Percentiles rank a stretch among this genome's conserved stretches.
These are phyloP conservation scores for Phytophthora sojae DNA, from an alignment of 352 stramenopile species.

Conservation along the genomic window DNA sequence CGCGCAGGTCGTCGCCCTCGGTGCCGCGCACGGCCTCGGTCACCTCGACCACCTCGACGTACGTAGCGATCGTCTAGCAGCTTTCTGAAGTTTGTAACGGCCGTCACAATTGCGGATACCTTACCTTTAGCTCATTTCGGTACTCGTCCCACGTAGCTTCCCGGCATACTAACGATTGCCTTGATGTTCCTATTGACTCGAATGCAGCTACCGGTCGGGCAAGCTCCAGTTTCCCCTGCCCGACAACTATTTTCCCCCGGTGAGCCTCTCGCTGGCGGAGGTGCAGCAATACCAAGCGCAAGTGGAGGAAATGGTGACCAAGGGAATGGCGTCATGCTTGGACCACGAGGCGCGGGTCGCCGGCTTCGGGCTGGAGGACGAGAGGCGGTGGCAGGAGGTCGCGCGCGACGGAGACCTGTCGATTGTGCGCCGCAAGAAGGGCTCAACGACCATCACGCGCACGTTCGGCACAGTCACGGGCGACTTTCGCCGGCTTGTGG, in stretches of 20 bases:
- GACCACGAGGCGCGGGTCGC: constrained; percentile 42
- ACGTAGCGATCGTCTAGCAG: constrained; percentile 7
- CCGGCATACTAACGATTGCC: constrained; percentile 15
- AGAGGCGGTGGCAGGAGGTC: constrained; percentile 41
- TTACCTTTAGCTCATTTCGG: constrained; percentile 5
- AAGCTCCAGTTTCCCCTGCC: constrained; percentile 54
- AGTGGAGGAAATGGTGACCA: constrained; percentile 27
- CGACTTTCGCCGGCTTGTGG: constrained; percentile 65
- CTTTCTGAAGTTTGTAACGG: constrained; percentile 42
- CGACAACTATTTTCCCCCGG: constrained; percentile 48
- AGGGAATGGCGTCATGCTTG: constrained; percentile 37
- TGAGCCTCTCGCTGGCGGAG: constrained; percentile 41
- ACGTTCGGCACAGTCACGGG: constrained; percentile 62
- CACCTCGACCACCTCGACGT: constrained; percentile 33
- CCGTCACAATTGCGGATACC: constrained; percentile 4
- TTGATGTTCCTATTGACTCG: neutral
- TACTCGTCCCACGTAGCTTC: constrained; percentile 1
- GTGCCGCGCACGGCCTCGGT: constrained; percentile 30
- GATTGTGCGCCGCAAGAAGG: constrained; percentile 38
- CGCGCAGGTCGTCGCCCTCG: constrained; percentile 37
- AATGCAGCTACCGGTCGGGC: constrained; percentile 26
- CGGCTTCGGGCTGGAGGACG: constrained; percentile 31
- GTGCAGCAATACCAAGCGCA: constrained; percentile 44
- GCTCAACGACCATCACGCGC: constrained; percentile 42
- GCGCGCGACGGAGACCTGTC: constrained; percentile 40